Conservation (phyloP, 805 yeast species). For the Ogataea populi-albae region DNA sequence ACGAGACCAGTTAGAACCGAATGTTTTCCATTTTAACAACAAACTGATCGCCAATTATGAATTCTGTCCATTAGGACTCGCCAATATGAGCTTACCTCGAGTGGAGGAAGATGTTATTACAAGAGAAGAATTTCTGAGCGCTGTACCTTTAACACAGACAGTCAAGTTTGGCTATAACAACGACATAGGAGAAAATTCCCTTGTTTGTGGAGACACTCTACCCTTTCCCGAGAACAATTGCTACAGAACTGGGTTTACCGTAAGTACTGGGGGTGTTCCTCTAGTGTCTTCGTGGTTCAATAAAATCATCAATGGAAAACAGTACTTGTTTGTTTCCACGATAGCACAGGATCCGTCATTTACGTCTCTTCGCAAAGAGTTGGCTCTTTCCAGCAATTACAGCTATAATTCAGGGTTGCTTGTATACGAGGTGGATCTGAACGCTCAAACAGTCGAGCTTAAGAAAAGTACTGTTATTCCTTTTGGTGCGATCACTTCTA, state of each 20-base stretch:
- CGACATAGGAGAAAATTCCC: conserved; percentile 2
- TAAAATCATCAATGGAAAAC: conserved; percentile 13
- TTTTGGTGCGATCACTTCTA: conserved; percentile 24
- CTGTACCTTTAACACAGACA: conserved; percentile 9
- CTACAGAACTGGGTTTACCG: conserved; percentile 24
- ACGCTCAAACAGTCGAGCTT: conserved; percentile 4
- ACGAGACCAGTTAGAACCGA: conserved; percentile 14
- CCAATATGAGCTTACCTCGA: conserved; percentile 1
- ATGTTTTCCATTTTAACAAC: conserved; percentile 19
- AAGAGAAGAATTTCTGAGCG: conserved; percentile 3
- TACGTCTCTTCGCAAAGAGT: conserved; percentile 14
- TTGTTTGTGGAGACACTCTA: conserved; percentile 5
- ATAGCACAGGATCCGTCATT: conserved; percentile 9
- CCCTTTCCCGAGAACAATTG: conserved; percentile 20
- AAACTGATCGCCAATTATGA: conserved; percentile 4
- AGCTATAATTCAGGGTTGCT: conserved; percentile 21
- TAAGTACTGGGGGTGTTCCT: conserved; percentile 33
- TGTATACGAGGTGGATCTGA: conserved; percentile 20
- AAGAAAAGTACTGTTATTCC: conserved; percentile 19
- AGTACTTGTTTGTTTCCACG: conserved; percentile 29
- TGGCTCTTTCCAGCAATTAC: conserved; percentile 13
- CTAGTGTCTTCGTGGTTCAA: conserved; percentile 27
- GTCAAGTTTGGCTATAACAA: conserved; percentile 21
- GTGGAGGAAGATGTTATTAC: conserved; percentile 3
- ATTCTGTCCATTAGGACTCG: conserved; percentile 4